phyloP scores from a whole-genome alignment of 345 rosid genomes.

The Acer negundo region DNA sequence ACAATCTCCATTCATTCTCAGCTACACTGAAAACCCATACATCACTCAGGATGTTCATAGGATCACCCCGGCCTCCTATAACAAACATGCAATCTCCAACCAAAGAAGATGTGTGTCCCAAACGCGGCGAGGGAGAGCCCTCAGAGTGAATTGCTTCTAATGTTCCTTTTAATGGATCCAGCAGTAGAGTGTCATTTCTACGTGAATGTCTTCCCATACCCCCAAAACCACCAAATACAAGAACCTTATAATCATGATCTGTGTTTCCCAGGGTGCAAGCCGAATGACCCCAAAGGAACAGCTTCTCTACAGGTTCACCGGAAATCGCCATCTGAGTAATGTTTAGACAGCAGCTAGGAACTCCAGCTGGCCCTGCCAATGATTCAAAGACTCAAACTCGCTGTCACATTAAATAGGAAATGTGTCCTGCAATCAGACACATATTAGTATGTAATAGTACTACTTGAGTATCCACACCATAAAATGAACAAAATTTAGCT shows the following conservation, averaged over 20 bases:
- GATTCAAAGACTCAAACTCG: constrained; percentile 70
- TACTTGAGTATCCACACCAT: constrained; percentile 24
- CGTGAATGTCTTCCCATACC: constrained; percentile 91
- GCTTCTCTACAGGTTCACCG: constrained; percentile 77
- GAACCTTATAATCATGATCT: constrained; percentile 30
- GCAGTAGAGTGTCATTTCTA: constrained; percentile 64
- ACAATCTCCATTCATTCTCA: constrained; percentile 54
- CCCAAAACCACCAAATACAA: constrained; percentile 92
- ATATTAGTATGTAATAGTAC: constrained; percentile 28
- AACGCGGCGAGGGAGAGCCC: constrained; percentile 66
- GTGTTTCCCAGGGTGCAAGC: constrained; percentile 48
- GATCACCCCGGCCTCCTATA: constrained; percentile 90
- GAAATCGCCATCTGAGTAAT: constrained; percentile 38
- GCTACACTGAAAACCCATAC: constrained; percentile 67
- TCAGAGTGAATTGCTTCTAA: constrained; percentile 43
- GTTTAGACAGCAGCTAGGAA: constrained; percentile 36
- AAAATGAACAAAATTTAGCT: neutral
- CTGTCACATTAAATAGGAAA: constrained; percentile 57
- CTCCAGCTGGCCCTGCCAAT: constrained; percentile 66
- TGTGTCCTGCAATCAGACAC: constrained; percentile 62
- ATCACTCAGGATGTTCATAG: constrained; percentile 63
- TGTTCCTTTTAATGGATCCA: constrained; percentile 56
- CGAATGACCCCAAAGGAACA: constrained; percentile 90
- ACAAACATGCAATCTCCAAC: constrained; percentile 66
- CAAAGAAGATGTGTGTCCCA: constrained; percentile 80